Base-by-base conservation (phyloP, 179 eudicot species). In the Carnegiea gigantea region DNA sequence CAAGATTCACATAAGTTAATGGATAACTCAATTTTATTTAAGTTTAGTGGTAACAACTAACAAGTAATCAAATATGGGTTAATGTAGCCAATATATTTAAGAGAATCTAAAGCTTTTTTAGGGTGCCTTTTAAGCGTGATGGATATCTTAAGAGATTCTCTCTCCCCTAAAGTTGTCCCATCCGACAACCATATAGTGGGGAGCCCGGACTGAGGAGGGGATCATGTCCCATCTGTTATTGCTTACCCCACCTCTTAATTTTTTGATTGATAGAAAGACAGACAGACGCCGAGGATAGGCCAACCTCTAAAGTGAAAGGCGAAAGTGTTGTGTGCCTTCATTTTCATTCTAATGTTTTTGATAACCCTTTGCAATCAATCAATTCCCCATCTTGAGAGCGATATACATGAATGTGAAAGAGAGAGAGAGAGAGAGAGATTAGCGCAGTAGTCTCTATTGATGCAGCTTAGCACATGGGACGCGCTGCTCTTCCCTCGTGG, bases 281-380 rank as follows among this genome's bases (percentile, higher is more conserved):
- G 40, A 11, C 57, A 51, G 38, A 53, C 9, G 17, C 21, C 0
- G 24, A 81, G 53, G 38, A 78, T 81, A 75, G 79, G 87, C 70
- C 75, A 40, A 78, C 74, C 75, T 60, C 48, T 78, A 78, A 81
- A 73, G 84, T 77, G 77, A 80, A 80, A 71, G 78, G 80, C 81
- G 68, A 44, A 72, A 49, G 48, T 72, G 9, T 51, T 51, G 48
- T 26, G 48, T 54, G 73, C 79, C 71, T 68, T 24, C n/a, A 59
- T 78, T 81, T 67, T 73, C 60, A 75, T 33, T 15, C 70, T 75
- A 62, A 20, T 48, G 54, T 77, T 36, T 76, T 20, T 77, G 82
- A 78, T 81, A 78, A 75, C 36, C 43, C 44, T 28, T n/a, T 78
- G 78, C 78, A 70, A 75, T 85, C 80, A 18, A 44, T 68, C 74